Base-by-base conservation (phyloP, 176 grass and related monocot species). In the Eleusine indica region DNA sequence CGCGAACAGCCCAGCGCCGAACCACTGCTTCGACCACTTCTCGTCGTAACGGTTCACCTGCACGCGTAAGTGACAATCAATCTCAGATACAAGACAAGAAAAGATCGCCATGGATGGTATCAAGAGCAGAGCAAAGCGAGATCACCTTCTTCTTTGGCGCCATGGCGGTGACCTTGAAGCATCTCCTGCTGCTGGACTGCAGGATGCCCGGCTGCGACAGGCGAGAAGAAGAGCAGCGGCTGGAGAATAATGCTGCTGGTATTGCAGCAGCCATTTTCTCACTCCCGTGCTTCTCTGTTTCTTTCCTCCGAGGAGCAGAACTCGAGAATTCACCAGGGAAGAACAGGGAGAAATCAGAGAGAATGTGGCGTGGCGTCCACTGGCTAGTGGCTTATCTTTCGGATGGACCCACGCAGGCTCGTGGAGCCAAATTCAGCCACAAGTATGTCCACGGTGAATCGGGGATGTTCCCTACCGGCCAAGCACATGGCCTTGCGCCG, bases 1-100 rank as follows among this genome's bases (percentile, higher is more conserved):
- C 25, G 56, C 72, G 96, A 98, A 98, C 68, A 98, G 63, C 5
- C 96, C 96, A 6, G 96, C 91, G 12, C 96, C 96, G 87, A 87
- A 98, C 96, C 96, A 98, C 85, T 94, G 79, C 85, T 98, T 98
- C 80, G 92, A 85, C 96, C 93, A 98, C 35, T 35, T 82, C n/a
- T 92, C 91, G 74, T 98, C 96, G 68, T 93, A 95, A 17, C 91
- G 87, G 85, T 98, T 98, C 77, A 98, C 96, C 93, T 94, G 74
- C 48, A 12, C 18, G 16, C 53, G 2, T 9, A 62, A 62, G 21
- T 8, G 1, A 61, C 4, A 5, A 17, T 35, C 57, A 4, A 25
- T 25, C 57, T 9, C 8, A 29, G 21, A 42, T 35, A 17, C 52
- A 19, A 5, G 21, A 35, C 32, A 35, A 35, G 2, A 35, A 35